Evolutionary conservation across 108 stramenopile species (phyloP).

Genomic region (Craspedostauros australis): DNA sequence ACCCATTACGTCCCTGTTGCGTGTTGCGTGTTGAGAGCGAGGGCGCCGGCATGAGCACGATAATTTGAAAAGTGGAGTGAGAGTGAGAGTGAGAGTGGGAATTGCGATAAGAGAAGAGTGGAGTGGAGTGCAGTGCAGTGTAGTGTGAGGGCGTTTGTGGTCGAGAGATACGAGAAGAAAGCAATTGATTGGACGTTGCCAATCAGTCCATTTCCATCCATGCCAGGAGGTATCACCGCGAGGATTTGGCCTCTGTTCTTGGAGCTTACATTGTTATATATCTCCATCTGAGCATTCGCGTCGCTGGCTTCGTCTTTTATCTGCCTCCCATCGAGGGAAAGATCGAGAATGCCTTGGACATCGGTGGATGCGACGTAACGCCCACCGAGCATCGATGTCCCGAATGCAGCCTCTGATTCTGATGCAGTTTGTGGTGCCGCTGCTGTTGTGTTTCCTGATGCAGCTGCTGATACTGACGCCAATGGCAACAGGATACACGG

Average conservation of each 20-base stretch:
- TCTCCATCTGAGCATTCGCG: slow-evolving; percentile 2
- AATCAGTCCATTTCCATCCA: background rate
- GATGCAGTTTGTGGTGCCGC: too few species aligned
- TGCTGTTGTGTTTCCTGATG: too few species aligned
- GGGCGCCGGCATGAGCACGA: too few species aligned
- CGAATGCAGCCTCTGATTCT: too few species aligned
- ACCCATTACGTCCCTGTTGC: too few species aligned
- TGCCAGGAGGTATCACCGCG: too few species aligned
- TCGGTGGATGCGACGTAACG: slow-evolving; percentile 22
- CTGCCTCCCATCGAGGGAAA: slow-evolving; percentile 17
- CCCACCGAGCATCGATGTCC: slow-evolving; percentile 21
- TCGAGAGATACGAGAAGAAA: background rate
- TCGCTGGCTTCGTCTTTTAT: slow-evolving; percentile 26
- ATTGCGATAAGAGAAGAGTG: background rate
- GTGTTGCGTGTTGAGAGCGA: too few species aligned
- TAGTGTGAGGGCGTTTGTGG: background rate
- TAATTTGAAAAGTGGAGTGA: too few species aligned
- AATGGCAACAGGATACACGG: too few species aligned
- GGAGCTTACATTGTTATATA: slow-evolving; percentile 20
- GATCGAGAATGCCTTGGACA: slow-evolving; percentile 18
- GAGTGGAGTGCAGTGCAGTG: background rate
- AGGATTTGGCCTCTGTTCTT: too few species aligned
- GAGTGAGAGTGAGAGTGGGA: background rate
- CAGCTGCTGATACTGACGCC: too few species aligned
- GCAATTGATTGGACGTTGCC: background rate